These are phyloP conservation scores for Pythium periplocum DNA, from an alignment of 352 stramenopile genomes.

Conservation along the genomic window DNA sequence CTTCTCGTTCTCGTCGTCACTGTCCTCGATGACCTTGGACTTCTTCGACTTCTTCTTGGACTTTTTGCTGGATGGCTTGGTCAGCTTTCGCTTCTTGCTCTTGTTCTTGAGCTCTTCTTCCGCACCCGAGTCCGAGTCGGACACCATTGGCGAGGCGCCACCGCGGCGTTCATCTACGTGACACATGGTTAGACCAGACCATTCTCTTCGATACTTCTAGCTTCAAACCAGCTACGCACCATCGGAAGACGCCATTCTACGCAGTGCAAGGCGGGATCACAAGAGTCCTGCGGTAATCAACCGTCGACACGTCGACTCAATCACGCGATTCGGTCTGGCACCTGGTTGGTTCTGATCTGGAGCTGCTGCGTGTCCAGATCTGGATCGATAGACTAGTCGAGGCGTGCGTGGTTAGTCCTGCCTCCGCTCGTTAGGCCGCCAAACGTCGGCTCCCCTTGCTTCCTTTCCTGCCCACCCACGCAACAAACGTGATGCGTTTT, in stretches of 20 bases:
- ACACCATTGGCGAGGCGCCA: constrained; percentile 72
- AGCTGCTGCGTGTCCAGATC: too few species aligned
- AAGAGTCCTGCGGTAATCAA: too few species aligned
- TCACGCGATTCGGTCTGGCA: too few species aligned
- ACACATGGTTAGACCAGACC: constrained; percentile 2
- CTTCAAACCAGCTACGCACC: constrained; percentile 12
- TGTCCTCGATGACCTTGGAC: constrained; percentile 43
- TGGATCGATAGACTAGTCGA: too few species aligned
- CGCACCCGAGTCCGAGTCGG: constrained; percentile 75
- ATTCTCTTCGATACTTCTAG: not conserved
- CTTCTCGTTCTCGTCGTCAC: constrained; percentile 66
- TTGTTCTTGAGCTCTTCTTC: constrained; percentile 34
- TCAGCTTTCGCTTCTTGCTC: constrained; percentile 73
- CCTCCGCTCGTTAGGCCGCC: too few species aligned
- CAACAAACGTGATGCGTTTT: not conserved
- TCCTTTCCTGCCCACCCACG: too few species aligned
- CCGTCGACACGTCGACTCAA: too few species aligned
- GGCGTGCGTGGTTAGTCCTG: too few species aligned
- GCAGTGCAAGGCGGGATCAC: too few species aligned
- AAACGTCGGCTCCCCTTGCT: too few species aligned
- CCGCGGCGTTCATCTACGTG: constrained; percentile 60
- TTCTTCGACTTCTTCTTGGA: constrained; percentile 43
- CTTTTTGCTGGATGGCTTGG: constrained; percentile 40
- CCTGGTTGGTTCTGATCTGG: too few species aligned
- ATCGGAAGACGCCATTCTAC: constrained; percentile 23